Base-by-base conservation (phyloP, 2,329 filamentous ascomycete species). In the Cordyceps farinosa region DNA sequence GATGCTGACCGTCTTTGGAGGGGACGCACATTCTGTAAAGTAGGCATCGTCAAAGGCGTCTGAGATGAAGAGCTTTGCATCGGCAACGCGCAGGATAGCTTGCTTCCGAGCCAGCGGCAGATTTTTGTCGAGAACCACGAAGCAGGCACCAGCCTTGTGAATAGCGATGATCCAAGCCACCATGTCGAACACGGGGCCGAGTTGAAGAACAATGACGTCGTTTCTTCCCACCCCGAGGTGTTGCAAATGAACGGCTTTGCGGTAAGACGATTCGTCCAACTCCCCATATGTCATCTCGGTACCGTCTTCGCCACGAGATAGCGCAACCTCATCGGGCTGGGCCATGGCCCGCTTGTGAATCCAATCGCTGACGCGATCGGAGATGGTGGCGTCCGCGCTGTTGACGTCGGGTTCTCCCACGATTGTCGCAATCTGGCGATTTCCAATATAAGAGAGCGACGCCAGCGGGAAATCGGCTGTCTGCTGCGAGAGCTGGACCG, bases 71-170 rank as follows among this genome's bases (percentile, higher is more conserved):
- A 58, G 15, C 40, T 47, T 47, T 3, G 40, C 55, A 5, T 36
- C 55, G 27, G 55, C 55, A 10, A 58, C 55, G 27, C 55, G 55
- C 22, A 58, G 29, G 15, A 58, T 47, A 17, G 55, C 55, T 44
- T 58, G 55, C 42, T 58, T 58, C 5, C 55, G 40, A 10, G 55
- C 55, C 2, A 58, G 42, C 22, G 55, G 55, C 4, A 58, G 42
- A 4, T 30, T n/a, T 17, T 22, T 3, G 42, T 59, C 56, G 3
- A 59, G 56, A 38, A 50, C 44, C 3, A 59, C 56, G 32, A 48
- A 59, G 44, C 44, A 50, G 4, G 42, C 44, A 10, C 56, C 56
- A 42, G 44, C 44, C 44, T 59, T 59, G 29, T 22, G 56, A 17
- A 50, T 32, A 7, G 42, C 56, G 17, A 59, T 13, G 32, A 59